Percentiles rank a stretch among this genome's conserved stretches.
phyloP scores from a whole-genome alignment of 805 yeast species.

The Saturnispora ahearnii region DNA sequence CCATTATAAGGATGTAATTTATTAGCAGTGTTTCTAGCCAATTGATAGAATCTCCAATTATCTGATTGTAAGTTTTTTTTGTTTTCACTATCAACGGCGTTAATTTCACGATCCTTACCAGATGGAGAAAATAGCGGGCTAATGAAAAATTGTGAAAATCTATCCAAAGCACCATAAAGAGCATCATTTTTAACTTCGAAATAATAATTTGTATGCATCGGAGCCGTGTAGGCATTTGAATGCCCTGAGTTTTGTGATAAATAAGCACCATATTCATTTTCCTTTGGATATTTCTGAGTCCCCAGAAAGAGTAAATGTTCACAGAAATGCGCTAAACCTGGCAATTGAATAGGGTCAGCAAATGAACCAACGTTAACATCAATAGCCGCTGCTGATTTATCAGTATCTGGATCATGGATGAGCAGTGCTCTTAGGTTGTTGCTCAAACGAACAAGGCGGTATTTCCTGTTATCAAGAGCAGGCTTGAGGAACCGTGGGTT shows the following conservation, averaged over 20 bases:
- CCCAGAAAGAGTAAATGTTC: conserved; percentile 74
- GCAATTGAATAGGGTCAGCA: conserved; percentile 52
- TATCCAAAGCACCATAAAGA: conserved; percentile 79
- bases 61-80: conserved; percentile 90
- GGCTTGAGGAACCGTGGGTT: conserved; percentile 31
- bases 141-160: conserved; percentile 89
- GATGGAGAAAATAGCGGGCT: conserved; percentile 63
- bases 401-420: conserved; percentile 61
- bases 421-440: conserved; percentile 54
- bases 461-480: conserved; percentile 62
- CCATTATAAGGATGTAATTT: conserved; percentile 75
- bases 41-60: conserved; percentile 78
- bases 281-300: conserved; percentile 64
- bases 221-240: conserved; percentile 87
- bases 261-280: conserved; percentile 65
- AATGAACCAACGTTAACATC: conserved; percentile 75
- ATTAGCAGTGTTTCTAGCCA: conserved; percentile 68
- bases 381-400: conserved; percentile 69
- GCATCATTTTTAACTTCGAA: conserved; percentile 74
- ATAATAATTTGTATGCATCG: conserved; percentile 82
- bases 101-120: conserved; percentile 85
- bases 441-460: conserved; percentile 51
- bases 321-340: conserved; percentile 76
- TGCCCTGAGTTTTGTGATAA: conserved; percentile 79
- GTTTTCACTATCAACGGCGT: conserved; percentile 93